A percentile compares a stretch with the other conserved stretches of the same genome.
Conservation (phyloP, 169 alveolate genomes). For the Perkinsus olseni region DNA sequence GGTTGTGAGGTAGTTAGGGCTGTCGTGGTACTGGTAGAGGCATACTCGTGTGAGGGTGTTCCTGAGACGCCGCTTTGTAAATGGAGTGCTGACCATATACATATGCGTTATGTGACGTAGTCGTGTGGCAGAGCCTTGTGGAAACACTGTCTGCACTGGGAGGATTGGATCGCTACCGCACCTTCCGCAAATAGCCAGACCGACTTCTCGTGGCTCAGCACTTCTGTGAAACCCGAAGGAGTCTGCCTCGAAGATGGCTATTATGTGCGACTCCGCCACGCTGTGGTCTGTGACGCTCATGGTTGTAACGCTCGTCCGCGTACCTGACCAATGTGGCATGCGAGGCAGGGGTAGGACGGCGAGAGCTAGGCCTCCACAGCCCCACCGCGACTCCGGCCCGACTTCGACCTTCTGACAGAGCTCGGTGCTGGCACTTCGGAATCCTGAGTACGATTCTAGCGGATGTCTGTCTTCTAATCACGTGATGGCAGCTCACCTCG, state of each 20-base stretch:
- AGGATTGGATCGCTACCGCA: too few relatives aligned
- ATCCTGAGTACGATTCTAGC: too few relatives aligned
- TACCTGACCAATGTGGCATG: background rate
- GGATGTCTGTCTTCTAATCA: too few relatives aligned
- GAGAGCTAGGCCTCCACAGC: too few relatives aligned
- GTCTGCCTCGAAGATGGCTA: background rate
- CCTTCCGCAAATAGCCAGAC: background rate
- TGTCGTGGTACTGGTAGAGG: background rate
- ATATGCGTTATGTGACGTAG: too few relatives aligned
- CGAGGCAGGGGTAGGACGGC: too few relatives aligned
- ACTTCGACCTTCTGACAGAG: background rate
- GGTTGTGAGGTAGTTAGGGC: background rate
- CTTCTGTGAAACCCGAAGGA: background rate
- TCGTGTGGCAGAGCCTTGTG: too few relatives aligned
- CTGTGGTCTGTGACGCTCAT: background rate
- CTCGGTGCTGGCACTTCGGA: too few relatives aligned
- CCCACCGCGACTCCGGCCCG: background rate
- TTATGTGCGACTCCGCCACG: background rate
- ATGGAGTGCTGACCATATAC: too few relatives aligned
- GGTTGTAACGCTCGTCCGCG: background rate
- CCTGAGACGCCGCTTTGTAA: too few relatives aligned
- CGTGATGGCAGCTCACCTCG: too few relatives aligned
- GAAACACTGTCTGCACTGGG: too few relatives aligned
- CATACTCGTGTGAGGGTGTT: background rate
- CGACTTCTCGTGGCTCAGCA: background rate